Conservation (phyloP, 1,284 basidiomycete genomes). For the Papiliotrema terrestris region DNA sequence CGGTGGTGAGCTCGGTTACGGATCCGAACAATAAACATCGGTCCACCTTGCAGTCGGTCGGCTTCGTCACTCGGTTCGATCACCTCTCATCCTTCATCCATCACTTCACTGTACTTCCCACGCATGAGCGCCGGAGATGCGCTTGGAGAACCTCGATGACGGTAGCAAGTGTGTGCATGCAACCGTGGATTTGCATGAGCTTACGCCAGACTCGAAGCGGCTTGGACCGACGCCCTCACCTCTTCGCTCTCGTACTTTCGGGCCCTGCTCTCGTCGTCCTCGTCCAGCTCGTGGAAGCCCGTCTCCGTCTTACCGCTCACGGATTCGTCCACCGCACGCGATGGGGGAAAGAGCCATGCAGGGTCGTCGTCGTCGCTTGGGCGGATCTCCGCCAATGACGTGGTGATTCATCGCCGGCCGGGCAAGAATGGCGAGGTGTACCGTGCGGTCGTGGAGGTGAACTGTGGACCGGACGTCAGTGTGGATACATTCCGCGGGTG, state of each 20-base stretch:
- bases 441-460: constrained; percentile 77
- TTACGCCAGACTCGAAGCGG: constrained; percentile 41
- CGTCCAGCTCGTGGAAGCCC: constrained; percentile 48
- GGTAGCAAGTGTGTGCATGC: constrained; percentile 39
- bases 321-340: constrained; percentile 22
- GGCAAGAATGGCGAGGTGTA: constrained; percentile 68
- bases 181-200: neutral
- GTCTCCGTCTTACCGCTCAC: constrained; percentile 36
- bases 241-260: constrained; percentile 43
- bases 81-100: neutral
- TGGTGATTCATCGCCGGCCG: constrained; percentile 49
- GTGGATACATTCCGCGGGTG: constrained; percentile 80
- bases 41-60: too few species aligned
- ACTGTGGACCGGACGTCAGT: constrained; percentile 59
- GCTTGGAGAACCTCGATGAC: constrained; percentile 42
- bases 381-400: constrained; percentile 39
- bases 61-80: neutral
- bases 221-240: constrained; percentile 44
- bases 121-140: constrained; percentile 26
- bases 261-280: constrained; percentile 44
- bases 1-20: too few species aligned
- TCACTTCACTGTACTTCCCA: neutral
- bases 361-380: constrained; percentile 30
- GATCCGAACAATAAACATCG: too few species aligned
- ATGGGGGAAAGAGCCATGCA: constrained; percentile 21